These are phyloP conservation scores for Daldinia decipiens DNA, from an alignment of 495 filamentous ascomycete species.

Conservation along the genomic window DNA sequence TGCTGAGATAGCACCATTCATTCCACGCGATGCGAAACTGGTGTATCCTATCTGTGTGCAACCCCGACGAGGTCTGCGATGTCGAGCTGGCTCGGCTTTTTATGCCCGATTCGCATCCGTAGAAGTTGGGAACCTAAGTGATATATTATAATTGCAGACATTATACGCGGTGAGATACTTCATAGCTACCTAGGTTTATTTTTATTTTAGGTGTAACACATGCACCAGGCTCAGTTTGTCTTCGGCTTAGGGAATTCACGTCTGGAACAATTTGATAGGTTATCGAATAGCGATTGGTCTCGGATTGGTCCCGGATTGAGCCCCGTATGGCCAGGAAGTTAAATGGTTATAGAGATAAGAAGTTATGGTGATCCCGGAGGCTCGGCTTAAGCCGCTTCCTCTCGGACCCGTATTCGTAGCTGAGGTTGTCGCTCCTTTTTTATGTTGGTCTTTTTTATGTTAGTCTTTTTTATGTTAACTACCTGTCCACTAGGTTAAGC, in stretches of 20 bases:
- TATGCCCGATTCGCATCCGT: not conserved
- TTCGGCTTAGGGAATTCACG: not conserved
- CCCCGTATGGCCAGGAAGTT: not conserved
- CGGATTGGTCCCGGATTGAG: not conserved
- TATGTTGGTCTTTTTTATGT: conserved; percentile 25
- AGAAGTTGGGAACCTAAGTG: not conserved
- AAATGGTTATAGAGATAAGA: not conserved
- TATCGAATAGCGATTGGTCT: not conserved
- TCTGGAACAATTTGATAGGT: not conserved
- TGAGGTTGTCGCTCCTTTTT: conserved; percentile 11
- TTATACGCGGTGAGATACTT: not conserved
- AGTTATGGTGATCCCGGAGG: conserved; percentile 2
- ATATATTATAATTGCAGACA: not conserved
- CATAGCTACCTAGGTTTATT: not conserved
- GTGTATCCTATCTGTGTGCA: not conserved
- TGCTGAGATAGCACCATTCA: not conserved
- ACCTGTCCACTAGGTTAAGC: too few relatives aligned
- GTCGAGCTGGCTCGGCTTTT: not conserved
- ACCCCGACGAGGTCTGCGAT: not conserved
- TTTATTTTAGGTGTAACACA: not conserved
- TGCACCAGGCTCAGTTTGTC: not conserved
- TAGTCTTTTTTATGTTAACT: too few relatives aligned
- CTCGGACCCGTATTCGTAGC: conserved; percentile 28
- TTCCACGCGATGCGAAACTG: conserved; percentile 15
- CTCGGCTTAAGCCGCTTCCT: conserved; percentile 29